Evolutionary conservation across 192 early-diverging fungal genomes (phyloP).

Genomic region (Gorgonomyces haynaldii): DNA sequence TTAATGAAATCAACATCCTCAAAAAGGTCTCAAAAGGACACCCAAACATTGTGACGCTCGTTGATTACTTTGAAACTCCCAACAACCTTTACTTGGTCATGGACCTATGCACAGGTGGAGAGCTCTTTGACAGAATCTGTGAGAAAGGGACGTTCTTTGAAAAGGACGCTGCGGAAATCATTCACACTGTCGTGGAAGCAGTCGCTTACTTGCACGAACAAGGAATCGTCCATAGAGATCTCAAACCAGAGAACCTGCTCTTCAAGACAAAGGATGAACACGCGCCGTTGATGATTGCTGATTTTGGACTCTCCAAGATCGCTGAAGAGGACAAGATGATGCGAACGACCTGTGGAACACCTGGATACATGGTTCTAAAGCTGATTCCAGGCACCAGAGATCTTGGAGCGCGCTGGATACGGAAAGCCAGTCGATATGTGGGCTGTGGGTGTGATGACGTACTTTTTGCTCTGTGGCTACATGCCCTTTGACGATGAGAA

Average conservation of each 20-base stretch:
- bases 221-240: slow-evolving; percentile 75
- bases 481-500: slow-evolving; percentile 42
- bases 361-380: slow-evolving; percentile 47
- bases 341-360: slow-evolving; percentile 75
- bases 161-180: slow-evolving; percentile 65
- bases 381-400: slow-evolving; percentile 34
- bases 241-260: slow-evolving; percentile 44
- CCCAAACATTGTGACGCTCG: slow-evolving; percentile 38
- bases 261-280: slow-evolving; percentile 14
- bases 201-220: slow-evolving; percentile 76
- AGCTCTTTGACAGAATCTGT: slow-evolving; percentile 83
- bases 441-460: slow-evolving; percentile 87
- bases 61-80: slow-evolving; percentile 37
- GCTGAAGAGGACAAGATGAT: slow-evolving; percentile 44
- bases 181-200: slow-evolving; percentile 64
- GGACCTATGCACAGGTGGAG: slow-evolving; percentile 63
- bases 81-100: slow-evolving; percentile 42
- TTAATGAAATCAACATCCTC: slow-evolving; percentile 60
- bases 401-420: slow-evolving; percentile 70
- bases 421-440: slow-evolving; percentile 89
- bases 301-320: slow-evolving; percentile 50
- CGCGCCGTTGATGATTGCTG: slow-evolving; percentile 35
- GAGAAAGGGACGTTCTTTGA: slow-evolving; percentile 57
- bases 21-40: slow-evolving; percentile 48
- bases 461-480: slow-evolving; percentile 61